Evolutionary conservation across 164 flowering plant species (phyloP).

Genomic region (Stephania cephalantha): DNA sequence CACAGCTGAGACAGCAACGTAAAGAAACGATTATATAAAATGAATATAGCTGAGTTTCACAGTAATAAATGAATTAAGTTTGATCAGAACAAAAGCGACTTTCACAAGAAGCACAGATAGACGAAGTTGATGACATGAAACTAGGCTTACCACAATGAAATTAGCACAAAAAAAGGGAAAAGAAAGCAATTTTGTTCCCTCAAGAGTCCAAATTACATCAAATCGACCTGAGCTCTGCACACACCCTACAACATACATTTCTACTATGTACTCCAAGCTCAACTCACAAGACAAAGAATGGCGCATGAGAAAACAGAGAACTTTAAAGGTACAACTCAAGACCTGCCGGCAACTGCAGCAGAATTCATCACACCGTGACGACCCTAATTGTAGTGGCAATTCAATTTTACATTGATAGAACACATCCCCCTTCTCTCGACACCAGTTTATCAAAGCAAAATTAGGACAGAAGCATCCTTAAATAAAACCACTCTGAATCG

Average conservation of each 20-base stretch:
- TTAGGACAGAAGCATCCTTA: slow-evolving; percentile 17
- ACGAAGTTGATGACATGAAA: too few species aligned
- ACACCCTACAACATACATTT: neutral
- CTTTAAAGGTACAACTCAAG: neutral
- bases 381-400: slow-evolving; percentile 7
- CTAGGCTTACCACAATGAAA: neutral
- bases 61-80: too few species aligned
- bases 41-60: too few species aligned
- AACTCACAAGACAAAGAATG: neutral
- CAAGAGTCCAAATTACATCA: slow-evolving; percentile 1
- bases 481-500: slow-evolving; percentile 13
- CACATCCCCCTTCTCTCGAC: slow-evolving; percentile 10
- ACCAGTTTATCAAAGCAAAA: slow-evolving; percentile 12
- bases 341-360: slow-evolving; percentile 15
- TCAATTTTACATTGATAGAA: slow-evolving; percentile 14
- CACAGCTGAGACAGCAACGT: too few species aligned
- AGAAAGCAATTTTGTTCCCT: neutral
- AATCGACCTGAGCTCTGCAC: neutral
- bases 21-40: too few species aligned
- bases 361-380: slow-evolving; percentile 6
- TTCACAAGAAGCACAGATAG: too few species aligned
- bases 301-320: slow-evolving; percentile 21
- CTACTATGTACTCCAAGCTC: neutral
- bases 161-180: neutral
- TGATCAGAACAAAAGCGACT: too few species aligned